Evolutionary conservation across 768 basidiomycete genomes (phyloP).

Genomic region (Tricholoma sp.): DNA sequence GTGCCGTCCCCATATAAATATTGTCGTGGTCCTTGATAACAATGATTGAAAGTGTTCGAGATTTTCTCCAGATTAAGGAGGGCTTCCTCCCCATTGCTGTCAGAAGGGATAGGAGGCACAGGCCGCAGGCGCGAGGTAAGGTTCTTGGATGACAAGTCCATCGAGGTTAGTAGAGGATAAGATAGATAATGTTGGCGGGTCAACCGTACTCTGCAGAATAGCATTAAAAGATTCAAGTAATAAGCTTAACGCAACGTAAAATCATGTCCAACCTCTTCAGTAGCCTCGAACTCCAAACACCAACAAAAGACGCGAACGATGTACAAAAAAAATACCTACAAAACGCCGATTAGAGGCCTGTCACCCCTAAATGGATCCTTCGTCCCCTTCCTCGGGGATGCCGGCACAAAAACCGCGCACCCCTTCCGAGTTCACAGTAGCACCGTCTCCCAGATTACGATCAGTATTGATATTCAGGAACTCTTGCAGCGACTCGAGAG

Average conservation of each 20-base stretch:
- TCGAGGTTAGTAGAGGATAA: slow-evolving; percentile 51
- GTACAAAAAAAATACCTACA: too few relatives aligned
- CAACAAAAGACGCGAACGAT: too few relatives aligned
- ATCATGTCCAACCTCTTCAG: too few relatives aligned
- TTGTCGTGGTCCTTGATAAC: background rate
- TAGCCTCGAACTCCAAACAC: too few relatives aligned
- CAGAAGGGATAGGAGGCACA: background rate
- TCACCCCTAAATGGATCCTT: too few relatives aligned
- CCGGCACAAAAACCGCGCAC: slow-evolving; percentile 40
- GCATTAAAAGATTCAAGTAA: background rate
- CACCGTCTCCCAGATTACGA: background rate
- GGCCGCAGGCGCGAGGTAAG: slow-evolving; percentile 12
- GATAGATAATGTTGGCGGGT: slow-evolving; percentile 50
- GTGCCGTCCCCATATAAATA: background rate
- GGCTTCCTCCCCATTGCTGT: background rate
- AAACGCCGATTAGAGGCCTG: too few relatives aligned
- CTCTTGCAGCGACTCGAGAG: slow-evolving; percentile 40
- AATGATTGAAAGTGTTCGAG: slow-evolving; percentile 3
- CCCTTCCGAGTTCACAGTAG: slow-evolving; percentile 4
- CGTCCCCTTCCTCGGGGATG: too few relatives aligned
- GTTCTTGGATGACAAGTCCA: slow-evolving; percentile 43
- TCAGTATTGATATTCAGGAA: slow-evolving; percentile 33
- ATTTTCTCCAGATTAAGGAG: background rate
- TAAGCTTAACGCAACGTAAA: too few relatives aligned
- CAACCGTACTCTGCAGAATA: slow-evolving; percentile 47